Evolutionary conservation across 2,329 filamentous ascomycete species (phyloP).

Genomic region (Emmonsiellopsis sp.): DNA sequence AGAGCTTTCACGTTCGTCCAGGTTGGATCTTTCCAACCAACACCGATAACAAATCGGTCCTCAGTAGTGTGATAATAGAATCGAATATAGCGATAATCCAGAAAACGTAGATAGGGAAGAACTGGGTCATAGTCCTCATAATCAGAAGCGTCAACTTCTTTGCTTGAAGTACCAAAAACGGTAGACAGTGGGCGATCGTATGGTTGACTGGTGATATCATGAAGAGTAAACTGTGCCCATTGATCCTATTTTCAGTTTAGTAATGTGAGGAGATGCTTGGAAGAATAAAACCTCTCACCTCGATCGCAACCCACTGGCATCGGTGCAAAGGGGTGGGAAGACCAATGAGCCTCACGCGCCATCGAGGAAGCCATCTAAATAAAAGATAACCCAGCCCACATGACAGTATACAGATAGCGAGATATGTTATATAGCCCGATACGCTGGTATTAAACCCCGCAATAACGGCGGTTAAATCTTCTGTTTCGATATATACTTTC

Average conservation of each 20-base stretch:
- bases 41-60: constrained; percentile 79
- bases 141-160: constrained; percentile 52
- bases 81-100: constrained; percentile 90
- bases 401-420: constrained; percentile 60
- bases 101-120: constrained; percentile 60
- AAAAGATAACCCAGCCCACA: constrained; percentile 73
- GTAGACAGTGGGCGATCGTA: constrained; percentile 57
- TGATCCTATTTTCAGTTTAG: constrained; percentile 54
- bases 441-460: constrained; percentile 78
- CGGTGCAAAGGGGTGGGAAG: constrained; percentile 57
- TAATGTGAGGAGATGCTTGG: background rate
- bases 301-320: constrained; percentile 86
- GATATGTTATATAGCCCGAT: constrained; percentile 59
- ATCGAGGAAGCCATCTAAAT: constrained; percentile 80
- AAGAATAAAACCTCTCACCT: constrained; percentile 41
- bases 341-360: constrained; percentile 71
- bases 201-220: constrained; percentile 51
- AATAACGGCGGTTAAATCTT: constrained; percentile 88
- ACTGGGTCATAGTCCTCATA: constrained; percentile 67
- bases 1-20: constrained; percentile 74
- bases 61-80: constrained; percentile 84
- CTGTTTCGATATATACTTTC: constrained; percentile 85
- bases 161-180: constrained; percentile 43
- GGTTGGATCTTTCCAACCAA: constrained; percentile 85
- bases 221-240: constrained; percentile 84